A percentile compares a stretch with the other conserved stretches of the same genome.
Evolutionary conservation across 495 filamentous ascomycete genomes (phyloP).

Genomic region (Cetradonia linearis): DNA sequence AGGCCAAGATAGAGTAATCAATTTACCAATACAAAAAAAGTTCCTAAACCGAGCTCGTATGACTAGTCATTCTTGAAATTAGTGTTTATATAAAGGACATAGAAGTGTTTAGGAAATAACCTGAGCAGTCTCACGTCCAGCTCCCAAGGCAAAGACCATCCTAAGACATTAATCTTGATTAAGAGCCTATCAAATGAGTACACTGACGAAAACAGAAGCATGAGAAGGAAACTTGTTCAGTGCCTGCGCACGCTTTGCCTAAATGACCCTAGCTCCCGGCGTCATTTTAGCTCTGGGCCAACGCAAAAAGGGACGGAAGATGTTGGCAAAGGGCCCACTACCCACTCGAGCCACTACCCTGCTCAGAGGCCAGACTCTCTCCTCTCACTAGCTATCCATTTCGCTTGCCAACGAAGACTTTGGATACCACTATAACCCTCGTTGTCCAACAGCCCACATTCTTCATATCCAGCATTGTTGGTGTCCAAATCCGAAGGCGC

Average conservation of each 20-base stretch:
- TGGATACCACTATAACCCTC: background rate
- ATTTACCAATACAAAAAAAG: background rate
- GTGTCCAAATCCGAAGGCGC: background rate
- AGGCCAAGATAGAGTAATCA: background rate
- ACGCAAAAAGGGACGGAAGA: constrained; percentile 7
- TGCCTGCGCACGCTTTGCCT: constrained; percentile 2
- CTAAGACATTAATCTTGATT: background rate
- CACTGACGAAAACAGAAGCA: constrained; percentile 3
- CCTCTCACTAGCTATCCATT: background rate
- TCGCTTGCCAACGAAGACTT: constrained; percentile 1
- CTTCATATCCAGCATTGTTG: background rate
- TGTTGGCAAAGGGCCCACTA: constrained; percentile 7
- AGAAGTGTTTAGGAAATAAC: background rate
- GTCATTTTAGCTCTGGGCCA: background rate
- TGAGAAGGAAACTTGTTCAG: background rate
- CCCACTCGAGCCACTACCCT: background rate
- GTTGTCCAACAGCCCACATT: background rate
- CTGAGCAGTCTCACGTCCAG: background rate
- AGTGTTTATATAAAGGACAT: background rate
- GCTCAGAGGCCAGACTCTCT: background rate
- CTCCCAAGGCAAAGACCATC: background rate
- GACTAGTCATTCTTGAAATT: too few species aligned
- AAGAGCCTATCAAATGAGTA: background rate
- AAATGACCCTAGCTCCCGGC: background rate
- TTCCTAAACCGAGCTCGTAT: background rate